Conservation (phyloP, 2,329 filamentous ascomycete genomes). For the Emergomyces africanus region DNA sequence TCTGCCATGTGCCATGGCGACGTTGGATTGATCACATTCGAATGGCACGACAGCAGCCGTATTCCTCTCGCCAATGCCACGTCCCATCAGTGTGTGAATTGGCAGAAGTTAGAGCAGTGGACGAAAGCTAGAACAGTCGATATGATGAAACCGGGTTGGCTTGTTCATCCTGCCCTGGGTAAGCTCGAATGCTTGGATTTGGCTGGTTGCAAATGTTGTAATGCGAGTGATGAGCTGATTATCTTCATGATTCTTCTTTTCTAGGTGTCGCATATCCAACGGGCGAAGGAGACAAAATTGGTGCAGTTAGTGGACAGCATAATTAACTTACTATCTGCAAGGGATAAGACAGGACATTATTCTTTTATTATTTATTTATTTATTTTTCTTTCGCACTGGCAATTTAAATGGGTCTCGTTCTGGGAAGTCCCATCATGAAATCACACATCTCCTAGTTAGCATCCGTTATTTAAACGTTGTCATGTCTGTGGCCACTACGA, state of each 20-base stretch:
- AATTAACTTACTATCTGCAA: background rate
- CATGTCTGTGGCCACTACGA: background rate
- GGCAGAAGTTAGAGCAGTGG: background rate
- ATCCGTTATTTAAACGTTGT: background rate
- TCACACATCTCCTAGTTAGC: background rate
- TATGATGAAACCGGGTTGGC: conserved; percentile 1
- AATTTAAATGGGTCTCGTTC: background rate
- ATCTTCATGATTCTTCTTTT: background rate
- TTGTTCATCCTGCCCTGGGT: background rate
- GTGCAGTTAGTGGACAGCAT: background rate
- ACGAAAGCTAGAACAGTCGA: background rate
- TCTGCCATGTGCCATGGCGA: conserved; percentile 6
- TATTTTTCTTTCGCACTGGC: background rate
- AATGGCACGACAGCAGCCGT: background rate
- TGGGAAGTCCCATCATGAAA: background rate
- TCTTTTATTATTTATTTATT: no score
- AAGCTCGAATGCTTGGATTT: background rate
- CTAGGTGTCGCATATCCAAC: background rate
- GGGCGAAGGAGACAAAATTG: background rate
- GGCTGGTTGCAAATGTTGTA: background rate
- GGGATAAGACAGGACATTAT: background rate
- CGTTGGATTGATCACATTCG: conserved; percentile 1
- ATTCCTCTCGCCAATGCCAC: background rate
- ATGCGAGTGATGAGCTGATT: background rate
- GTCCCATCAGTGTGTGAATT: conserved; percentile 1